Evolutionary conservation across 2,329 filamentous ascomycete species (phyloP), one percentile per base, ranked within the genome.

Genomic region (Fusarium chaquense): DNA sequence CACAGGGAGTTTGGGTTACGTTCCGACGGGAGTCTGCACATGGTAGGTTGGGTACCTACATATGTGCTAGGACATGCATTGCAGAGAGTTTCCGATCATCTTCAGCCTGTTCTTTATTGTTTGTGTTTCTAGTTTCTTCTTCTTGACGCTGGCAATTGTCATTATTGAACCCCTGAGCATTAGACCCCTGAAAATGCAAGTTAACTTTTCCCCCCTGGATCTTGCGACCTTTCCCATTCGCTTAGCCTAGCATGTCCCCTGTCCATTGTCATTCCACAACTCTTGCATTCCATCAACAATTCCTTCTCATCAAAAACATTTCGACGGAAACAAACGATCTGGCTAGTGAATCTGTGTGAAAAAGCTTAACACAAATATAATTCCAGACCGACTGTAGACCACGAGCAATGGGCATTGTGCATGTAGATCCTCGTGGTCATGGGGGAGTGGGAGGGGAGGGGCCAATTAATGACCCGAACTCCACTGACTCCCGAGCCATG

Each of bases 171-270:
- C 33, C 33, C 33, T 35, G 33, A 35, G 33, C 33, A 35, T 35
- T 35, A 36, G 67, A 69, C 67, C 67, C 67, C 62, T 69, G 67
- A 51, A 64, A 50, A 58, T 20, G n/a, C 24, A 51, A 40, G 35
- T 36, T 51, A 40, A 40, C 35, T 51, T 52, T 41, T 56, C 40
- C 38, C 65, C 65, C 65, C 65, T 68, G 63, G 63, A 56, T 58
- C 45, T 68, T 63, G 41, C 32, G 40, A 62, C 56, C 33, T 36
- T 53, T 56, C 41, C 53, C 49, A 50, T 56, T 62, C 55, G 64
- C 49, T 38, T 35, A 30, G 8, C 47, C n/a, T 10, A 35, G 15
- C 26, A 35, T 41, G 36, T 44, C 16, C 61, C 61, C 32, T 56
- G 36, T 22, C 3, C 6, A 10, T 16, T 24, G 11, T 5, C 53